phyloP scores from a whole-genome alignment of 176 grass and related monocot genomes.

The Aegilops bicornis region DNA sequence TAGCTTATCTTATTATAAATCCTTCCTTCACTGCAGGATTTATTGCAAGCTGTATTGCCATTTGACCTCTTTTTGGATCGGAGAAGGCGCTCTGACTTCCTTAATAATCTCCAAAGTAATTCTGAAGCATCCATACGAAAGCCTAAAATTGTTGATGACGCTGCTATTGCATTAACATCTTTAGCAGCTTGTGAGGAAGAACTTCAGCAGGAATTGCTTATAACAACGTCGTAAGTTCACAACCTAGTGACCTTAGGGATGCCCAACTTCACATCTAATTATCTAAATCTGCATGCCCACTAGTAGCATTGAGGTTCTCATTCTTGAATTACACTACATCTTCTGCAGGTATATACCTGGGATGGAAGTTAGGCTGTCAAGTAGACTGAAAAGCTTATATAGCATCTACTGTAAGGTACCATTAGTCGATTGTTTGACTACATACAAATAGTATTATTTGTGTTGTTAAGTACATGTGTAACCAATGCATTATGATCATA shows the following conservation, averaged over 20 bases:
- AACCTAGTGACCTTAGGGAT: conserved; percentile 10
- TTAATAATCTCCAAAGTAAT: conserved; percentile 78
- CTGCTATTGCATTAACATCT: conserved; percentile 77
- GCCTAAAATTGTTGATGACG: conserved; percentile 67
- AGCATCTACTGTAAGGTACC: conserved; percentile 93
- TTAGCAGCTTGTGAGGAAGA: conserved; percentile 95
- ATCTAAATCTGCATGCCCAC: neutral
- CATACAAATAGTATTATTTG: neutral
- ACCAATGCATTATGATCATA: conserved; percentile 20
- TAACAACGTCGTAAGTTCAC: conserved; percentile 89
- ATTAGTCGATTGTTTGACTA: neutral
- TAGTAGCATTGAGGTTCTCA: neutral
- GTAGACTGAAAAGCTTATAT: conserved; percentile 95
- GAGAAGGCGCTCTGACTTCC: conserved; percentile 77
- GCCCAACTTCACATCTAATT: neutral
- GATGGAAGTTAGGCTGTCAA: conserved; percentile 95
- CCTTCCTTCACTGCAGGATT: conserved; percentile 56
- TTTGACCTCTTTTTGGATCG: conserved; percentile 97
- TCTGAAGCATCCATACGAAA: conserved; percentile 58
- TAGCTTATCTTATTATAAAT: conserved; percentile 20
- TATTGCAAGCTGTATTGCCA: conserved; percentile 89
- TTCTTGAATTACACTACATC: conserved; percentile 27
- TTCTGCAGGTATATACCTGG: conserved; percentile 92
- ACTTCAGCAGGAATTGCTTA: conserved; percentile 88
- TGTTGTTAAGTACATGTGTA: neutral